Conservation (phyloP, 345 rosid species). For the Microcos paniculata region DNA sequence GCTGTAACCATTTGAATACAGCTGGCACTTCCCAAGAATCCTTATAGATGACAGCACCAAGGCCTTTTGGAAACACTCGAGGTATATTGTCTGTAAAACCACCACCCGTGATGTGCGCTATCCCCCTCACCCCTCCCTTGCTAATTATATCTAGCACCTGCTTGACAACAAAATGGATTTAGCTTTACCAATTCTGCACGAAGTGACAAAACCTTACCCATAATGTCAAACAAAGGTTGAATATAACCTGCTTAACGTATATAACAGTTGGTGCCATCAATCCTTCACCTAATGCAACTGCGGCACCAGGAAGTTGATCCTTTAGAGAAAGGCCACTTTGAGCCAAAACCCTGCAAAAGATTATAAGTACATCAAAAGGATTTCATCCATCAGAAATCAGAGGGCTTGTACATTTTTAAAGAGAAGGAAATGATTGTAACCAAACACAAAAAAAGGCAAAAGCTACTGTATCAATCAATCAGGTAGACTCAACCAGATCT, state of each 20-base stretch:
- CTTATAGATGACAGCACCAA: slow-evolving; percentile 64
- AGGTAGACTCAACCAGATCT: background rate
- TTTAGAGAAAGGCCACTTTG: slow-evolving; percentile 61
- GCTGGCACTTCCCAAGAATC: slow-evolving; percentile 75
- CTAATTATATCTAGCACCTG: slow-evolving; percentile 78
- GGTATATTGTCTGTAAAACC: slow-evolving; percentile 93
- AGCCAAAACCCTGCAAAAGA: slow-evolving; percentile 56
- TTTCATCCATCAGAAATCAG: background rate
- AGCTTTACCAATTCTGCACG: background rate
- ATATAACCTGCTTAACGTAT: slow-evolving; percentile 82
- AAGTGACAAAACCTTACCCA: background rate
- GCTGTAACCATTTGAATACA: slow-evolving; percentile 85
- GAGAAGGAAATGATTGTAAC: too few relatives aligned
- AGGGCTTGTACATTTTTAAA: background rate
- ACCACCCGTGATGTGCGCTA: slow-evolving; percentile 94
- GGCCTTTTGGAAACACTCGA: slow-evolving; percentile 75
- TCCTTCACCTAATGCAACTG: slow-evolving; percentile 67
- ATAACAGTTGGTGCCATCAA: slow-evolving; percentile 92
- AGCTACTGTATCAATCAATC: background rate
- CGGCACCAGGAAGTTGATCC: slow-evolving; percentile 72
- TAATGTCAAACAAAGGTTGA: background rate
- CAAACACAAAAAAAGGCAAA: background rate
- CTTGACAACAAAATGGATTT: background rate
- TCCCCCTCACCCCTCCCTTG: slow-evolving; percentile 85
- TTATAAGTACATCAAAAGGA: background rate